Evolutionary conservation across 371 early-diverging fungal species (phyloP).

Genomic region (Funneliformis caledonium): DNA sequence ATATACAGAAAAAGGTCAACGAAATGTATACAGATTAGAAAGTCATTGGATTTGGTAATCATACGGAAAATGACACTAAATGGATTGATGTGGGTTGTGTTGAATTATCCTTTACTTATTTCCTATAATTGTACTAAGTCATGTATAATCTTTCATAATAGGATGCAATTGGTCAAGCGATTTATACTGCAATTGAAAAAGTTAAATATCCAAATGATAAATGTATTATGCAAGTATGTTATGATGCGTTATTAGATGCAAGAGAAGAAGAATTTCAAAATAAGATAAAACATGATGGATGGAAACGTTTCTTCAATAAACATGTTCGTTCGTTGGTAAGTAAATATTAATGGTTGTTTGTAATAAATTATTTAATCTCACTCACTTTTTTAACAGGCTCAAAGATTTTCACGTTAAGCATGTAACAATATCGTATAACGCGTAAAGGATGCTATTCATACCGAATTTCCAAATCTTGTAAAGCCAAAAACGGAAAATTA

Average conservation of each 20-base stretch:
- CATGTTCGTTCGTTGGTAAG: neutral
- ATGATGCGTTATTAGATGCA: neutral
- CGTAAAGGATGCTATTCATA: neutral
- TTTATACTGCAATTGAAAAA: no score
- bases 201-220: no score
- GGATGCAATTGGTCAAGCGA: no score
- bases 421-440: neutral
- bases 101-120: no score
- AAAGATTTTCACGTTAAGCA: neutral
- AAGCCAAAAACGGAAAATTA: neutral
- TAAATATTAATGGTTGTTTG: neutral
- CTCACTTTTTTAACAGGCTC: neutral
- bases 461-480: neutral
- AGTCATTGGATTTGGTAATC: neutral
- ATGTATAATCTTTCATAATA: neutral
- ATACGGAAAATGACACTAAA: neutral
- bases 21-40: constrained; percentile 8
- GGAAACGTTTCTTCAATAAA: neutral
- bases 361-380: neutral
- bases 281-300: neutral
- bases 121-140: no score
- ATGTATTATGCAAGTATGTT: neutral
- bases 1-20: neutral
- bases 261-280: no score
- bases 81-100: neutral